A percentile compares a stretch with the other conserved stretches of the same genome.
Evolutionary conservation across 2,329 filamentous ascomycete genomes (phyloP).

Genomic region (Xylaria sp.): DNA sequence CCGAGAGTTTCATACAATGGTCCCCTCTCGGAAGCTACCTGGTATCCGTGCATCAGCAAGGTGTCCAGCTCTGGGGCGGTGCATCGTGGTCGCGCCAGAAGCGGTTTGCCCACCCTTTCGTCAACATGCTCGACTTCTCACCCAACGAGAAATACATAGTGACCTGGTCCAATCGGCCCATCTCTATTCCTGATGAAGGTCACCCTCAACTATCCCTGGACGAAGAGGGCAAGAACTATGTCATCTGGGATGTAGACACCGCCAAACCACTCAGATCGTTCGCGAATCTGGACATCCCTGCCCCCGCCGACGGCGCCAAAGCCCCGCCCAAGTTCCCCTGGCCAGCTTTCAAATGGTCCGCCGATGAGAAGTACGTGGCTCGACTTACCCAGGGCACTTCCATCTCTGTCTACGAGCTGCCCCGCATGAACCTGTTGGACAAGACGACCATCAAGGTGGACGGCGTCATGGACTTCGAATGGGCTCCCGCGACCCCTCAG

Average conservation of each 20-base stretch:
- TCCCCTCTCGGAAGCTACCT: slow-evolving; percentile 94
- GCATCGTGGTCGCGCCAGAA: slow-evolving; percentile 88
- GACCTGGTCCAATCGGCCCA: slow-evolving; percentile 95
- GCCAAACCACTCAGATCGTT: slow-evolving; percentile 92
- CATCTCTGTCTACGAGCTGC: slow-evolving; percentile 91
- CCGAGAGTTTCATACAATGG: slow-evolving; percentile 98
- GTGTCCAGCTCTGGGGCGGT: slow-evolving; percentile 97
- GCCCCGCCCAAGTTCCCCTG: slow-evolving; percentile 87
- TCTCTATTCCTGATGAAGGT: slow-evolving; percentile 88
- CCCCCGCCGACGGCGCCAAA: slow-evolving; percentile 73
- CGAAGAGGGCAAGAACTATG: slow-evolving; percentile 99
- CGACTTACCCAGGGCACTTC: slow-evolving; percentile 87
- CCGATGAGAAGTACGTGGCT: slow-evolving; percentile 96
- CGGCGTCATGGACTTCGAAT: slow-evolving; percentile 97
- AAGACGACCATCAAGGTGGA: slow-evolving; percentile 96
- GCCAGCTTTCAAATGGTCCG: slow-evolving; percentile 99
- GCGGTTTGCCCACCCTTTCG: slow-evolving; percentile 93
- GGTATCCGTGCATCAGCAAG: slow-evolving; percentile 93
- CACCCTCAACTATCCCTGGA: slow-evolving; percentile 87
- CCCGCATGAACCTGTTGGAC: slow-evolving; percentile 88
- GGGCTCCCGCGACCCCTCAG: slow-evolving; percentile 85
- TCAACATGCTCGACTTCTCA: slow-evolving; percentile 96
- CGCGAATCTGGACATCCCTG: slow-evolving; percentile 83
- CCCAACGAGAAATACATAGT: slow-evolving; percentile 92
- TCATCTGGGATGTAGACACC: slow-evolving; percentile 96